Conservation (phyloP, 495 filamentous ascomycete species). For the Penicillium nucicola region DNA sequence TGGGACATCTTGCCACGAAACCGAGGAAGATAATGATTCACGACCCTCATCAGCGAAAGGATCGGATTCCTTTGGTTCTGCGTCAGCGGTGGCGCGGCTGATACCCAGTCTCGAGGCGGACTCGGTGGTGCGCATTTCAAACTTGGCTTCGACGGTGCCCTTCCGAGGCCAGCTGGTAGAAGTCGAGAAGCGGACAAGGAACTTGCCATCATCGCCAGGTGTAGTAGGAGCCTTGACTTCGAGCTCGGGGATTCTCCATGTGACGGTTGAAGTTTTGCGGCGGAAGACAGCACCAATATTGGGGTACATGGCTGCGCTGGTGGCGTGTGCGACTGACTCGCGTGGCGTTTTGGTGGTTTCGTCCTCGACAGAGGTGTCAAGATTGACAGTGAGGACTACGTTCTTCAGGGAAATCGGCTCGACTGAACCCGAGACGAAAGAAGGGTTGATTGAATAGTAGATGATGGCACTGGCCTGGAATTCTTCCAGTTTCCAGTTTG, state of each 20-base stretch:
- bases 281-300: slow-evolving; percentile 63
- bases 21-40: slow-evolving; percentile 33
- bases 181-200: slow-evolving; percentile 75
- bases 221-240: slow-evolving; percentile 41
- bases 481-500: slow-evolving; percentile 79
- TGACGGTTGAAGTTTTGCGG: slow-evolving; percentile 81
- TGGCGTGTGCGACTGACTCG: slow-evolving; percentile 40
- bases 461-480: slow-evolving; percentile 80
- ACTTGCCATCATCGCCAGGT: slow-evolving; percentile 53
- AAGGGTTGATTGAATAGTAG: slow-evolving; percentile 81
- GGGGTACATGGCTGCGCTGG: slow-evolving; percentile 45
- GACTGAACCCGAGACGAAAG: slow-evolving; percentile 44
- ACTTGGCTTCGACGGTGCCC: slow-evolving; percentile 75
- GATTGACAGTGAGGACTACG: slow-evolving; percentile 72
- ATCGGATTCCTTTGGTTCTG: slow-evolving; percentile 45
- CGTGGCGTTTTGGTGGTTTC: slow-evolving; percentile 40
- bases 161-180: slow-evolving; percentile 73
- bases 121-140: slow-evolving; percentile 63
- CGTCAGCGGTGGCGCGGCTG: slow-evolving; percentile 28
- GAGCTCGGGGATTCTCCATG: slow-evolving; percentile 86
- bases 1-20: slow-evolving; percentile 70
- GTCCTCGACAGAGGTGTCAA: slow-evolving; percentile 56
- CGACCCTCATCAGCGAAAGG: slow-evolving; percentile 65
- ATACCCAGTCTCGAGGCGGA: slow-evolving; percentile 62
- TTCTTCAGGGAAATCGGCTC: slow-evolving; percentile 68